Conservation (phyloP, 1,284 basidiomycete genomes). For the Cystobasidium pallidum region DNA sequence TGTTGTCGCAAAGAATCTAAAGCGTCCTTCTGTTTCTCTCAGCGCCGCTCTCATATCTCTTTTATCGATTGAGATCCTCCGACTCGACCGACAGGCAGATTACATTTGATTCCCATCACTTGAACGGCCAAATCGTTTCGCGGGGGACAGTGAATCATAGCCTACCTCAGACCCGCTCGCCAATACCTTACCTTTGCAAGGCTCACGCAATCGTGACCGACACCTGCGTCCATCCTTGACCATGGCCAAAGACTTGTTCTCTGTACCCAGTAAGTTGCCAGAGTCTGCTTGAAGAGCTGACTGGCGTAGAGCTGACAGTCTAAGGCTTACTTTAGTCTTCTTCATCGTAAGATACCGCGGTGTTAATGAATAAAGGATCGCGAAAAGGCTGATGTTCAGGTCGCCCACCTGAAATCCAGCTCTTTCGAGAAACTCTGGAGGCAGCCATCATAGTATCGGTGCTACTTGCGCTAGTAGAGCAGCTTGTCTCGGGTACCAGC, state of each 20-base stretch:
- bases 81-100: constrained; percentile 14
- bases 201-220: not conserved
- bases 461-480: constrained; percentile 79
- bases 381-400: not conserved
- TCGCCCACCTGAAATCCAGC: not conserved
- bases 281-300: not conserved
- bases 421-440: constrained; percentile 86
- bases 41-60: not conserved
- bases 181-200: no score
- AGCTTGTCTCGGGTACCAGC: constrained; percentile 61
- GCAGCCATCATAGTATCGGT: constrained; percentile 86
- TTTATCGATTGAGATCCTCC: constrained; percentile 3
- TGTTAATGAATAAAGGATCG: not conserved
- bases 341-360: constrained; percentile 48
- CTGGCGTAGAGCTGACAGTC: not conserved
- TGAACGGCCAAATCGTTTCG: no score
- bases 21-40: no score
- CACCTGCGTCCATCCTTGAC: not conserved
- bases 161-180: no score
- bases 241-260: constrained; percentile 37
- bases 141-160: no score
- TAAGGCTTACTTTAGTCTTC: constrained; percentile 47
- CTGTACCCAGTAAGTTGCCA: constrained; percentile 34
- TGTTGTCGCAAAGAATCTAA: no score
- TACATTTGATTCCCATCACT: not conserved